A percentile compares a stretch with the other conserved stretches of the same genome.
These are phyloP conservation scores for Annona cherimola DNA, from an alignment of 164 flowering plant species.

Conservation along the genomic window DNA sequence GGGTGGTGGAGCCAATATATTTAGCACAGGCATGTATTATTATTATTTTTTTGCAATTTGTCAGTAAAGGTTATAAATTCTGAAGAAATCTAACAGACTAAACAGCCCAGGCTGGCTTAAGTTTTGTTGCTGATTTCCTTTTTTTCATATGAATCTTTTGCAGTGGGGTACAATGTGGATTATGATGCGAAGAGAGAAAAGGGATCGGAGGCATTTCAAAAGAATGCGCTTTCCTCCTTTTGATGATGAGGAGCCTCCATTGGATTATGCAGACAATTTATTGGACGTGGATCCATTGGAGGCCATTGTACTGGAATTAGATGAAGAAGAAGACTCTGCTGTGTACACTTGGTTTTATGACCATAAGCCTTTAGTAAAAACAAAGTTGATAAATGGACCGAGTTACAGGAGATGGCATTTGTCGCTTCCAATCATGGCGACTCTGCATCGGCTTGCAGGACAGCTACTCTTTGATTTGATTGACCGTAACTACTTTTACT, in stretches of 20 bases:
- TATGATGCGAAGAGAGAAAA: slow-evolving; percentile 99
- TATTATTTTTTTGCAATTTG: not conserved
- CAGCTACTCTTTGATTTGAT: slow-evolving; percentile 93
- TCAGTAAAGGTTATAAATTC: not conserved
- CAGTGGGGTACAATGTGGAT: slow-evolving; percentile 99
- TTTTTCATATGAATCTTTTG: slow-evolving; percentile 6
- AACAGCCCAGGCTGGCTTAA: not conserved
- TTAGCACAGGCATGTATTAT: too few species aligned
- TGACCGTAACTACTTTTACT: slow-evolving; percentile 89
- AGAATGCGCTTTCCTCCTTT: slow-evolving; percentile 99
- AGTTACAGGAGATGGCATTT: slow-evolving; percentile 98
- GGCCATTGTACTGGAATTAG: slow-evolving; percentile 90
- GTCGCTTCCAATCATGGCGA: slow-evolving; percentile 98
- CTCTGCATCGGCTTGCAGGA: slow-evolving; percentile 96
- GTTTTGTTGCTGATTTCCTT: too few species aligned
- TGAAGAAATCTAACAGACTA: not conserved
- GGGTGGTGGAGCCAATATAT: too few species aligned
- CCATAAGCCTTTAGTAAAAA: slow-evolving; percentile 92
- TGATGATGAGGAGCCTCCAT: slow-evolving; percentile 99
- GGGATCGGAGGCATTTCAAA: slow-evolving; percentile 97
- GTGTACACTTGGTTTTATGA: slow-evolving; percentile 98
- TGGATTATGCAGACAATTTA: slow-evolving; percentile 98
- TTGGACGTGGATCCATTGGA: slow-evolving; percentile 96
- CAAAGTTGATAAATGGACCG: slow-evolving; percentile 96
- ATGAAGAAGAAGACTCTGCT: slow-evolving; percentile 98